Base-by-base conservation (phyloP, 2,329 filamentous ascomycete genomes). In the Metarhizium anisopliae region DNA sequence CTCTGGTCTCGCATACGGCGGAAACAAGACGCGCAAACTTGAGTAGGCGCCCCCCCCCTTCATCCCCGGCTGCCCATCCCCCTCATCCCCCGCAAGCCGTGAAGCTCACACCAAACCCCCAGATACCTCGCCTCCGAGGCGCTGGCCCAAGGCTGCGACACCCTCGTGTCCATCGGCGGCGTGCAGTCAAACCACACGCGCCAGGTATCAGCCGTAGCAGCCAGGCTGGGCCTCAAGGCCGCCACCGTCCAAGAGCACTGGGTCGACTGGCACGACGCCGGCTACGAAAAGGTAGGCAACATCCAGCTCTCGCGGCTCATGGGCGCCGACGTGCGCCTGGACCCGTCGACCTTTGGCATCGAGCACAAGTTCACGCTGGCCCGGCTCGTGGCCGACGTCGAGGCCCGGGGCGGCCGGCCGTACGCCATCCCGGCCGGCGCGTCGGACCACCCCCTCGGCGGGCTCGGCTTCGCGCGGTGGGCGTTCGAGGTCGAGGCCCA, bases 381-480 rank as follows among this genome's bases (percentile, higher is more conserved):
- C 52, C 68, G 74, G 1, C 72, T 86, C 3, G 74, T 77, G 47
- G 70, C 77, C 14, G 80, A 85, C 63, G 77, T 84, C 16, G 69
- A 73, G 56, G 66, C 62, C 0, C 66, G 66, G 1, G 85, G 83
- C 0, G 77, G 78, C 42, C 84, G 80, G 66, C 83, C 86, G 0
- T 90, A 89, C 65, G 86, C 85, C 64, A 87, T 89, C 60, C 86
- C 86, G 4, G 85, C 85, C 0, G 86, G 86, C 0, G 85, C 85
- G 1, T 86, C 82, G 0, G 85, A 88, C 66, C 86, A 89, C 65
- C 83, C 83, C 0, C 74, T 88, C 0, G 86, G 86, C 3, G 86
- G 86, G 0, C 67, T 89, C 16, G 86, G 86, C 0, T 89, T 89
- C 62, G 85, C 85, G 7, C 74, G 84, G 2, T 89, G 85, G 82